Evolutionary conservation across 345 rosid species (phyloP).

Genomic region (Syzygium aqueum): DNA sequence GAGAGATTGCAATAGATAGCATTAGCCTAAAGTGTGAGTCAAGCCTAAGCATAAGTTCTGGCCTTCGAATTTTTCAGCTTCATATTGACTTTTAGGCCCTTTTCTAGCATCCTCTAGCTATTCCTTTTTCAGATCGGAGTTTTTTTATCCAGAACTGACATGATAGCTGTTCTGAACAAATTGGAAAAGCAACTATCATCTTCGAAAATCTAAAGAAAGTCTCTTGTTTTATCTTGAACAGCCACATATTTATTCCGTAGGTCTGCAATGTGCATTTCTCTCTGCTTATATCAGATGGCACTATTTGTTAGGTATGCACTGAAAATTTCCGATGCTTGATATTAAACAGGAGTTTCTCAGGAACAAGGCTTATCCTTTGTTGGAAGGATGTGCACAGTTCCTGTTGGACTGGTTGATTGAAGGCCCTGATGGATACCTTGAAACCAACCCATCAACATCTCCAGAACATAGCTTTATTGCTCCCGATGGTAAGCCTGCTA

Average conservation of each 20-base stretch:
- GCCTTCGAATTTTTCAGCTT: not conserved
- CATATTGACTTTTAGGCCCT: not conserved
- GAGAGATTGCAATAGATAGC: not conserved
- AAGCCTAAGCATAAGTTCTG: not conserved
- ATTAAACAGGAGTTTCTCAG: conserved; percentile 59
- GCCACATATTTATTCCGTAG: not conserved
- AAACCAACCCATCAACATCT: conserved; percentile 94
- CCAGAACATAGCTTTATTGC: conserved; percentile 78
- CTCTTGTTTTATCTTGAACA: not conserved
- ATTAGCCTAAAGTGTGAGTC: not conserved
- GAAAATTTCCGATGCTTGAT: not conserved
- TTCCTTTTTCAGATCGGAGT: not conserved
- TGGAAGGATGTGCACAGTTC: conserved; percentile 81
- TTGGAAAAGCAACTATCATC: not conserved
- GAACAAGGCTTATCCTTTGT: conserved; percentile 70
- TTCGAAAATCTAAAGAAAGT: not conserved
- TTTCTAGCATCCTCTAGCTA: not conserved
- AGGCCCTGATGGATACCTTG: conserved; percentile 67
- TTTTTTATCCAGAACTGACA: not conserved
- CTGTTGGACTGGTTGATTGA: conserved; percentile 90
- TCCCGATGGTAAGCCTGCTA: conserved; percentile 70
- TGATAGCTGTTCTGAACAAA: not conserved
- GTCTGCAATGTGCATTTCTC: not conserved
- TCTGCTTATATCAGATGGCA: not conserved
- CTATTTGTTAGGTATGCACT: not conserved